Evolutionary conservation across 139 green algal genomes (phyloP).

Genomic region (Chlorella sp.): DNA sequence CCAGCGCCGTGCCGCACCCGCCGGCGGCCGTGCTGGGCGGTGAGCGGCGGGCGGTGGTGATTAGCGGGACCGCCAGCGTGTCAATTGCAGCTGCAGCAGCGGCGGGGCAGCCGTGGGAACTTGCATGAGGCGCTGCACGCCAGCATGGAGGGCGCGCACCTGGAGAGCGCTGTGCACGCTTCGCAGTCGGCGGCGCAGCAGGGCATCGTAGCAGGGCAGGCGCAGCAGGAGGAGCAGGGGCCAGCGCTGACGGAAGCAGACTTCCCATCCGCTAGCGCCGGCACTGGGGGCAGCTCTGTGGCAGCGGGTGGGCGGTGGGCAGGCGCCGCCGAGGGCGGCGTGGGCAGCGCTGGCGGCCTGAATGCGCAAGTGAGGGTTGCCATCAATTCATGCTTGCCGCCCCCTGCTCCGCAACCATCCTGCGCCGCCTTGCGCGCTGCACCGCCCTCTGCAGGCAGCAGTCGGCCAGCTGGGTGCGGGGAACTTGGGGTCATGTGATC

Average conservation of each 20-base stretch:
- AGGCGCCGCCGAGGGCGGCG: conserved; percentile 36
- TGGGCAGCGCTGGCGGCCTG: not conserved
- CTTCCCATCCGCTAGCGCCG: conserved; percentile 55
- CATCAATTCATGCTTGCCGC: no score
- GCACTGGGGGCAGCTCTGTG: conserved; percentile 30
- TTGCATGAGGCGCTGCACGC: conserved; percentile 36
- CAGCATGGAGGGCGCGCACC: conserved; percentile 50
- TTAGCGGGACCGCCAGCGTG: conserved; percentile 52
- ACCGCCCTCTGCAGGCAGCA: conserved; percentile 51
- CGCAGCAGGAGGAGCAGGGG: not conserved
- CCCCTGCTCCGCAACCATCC: no score
- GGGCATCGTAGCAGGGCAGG: no score
- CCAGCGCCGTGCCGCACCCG: no score
- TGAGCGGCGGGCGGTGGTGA: no score
- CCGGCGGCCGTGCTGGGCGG: no score
- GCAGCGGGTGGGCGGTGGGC: conserved; percentile 43
- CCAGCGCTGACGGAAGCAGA: conserved; percentile 53
- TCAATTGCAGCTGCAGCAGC: conserved; percentile 31
- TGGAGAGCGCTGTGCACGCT: conserved; percentile 35
- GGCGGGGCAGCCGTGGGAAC: conserved; percentile 18
- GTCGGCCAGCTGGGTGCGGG: conserved; percentile 59
- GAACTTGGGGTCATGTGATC: conserved; percentile 26
- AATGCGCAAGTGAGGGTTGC: not conserved
- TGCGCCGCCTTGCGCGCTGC: no score
- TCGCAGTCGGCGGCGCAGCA: not conserved